Percentiles rank a stretch among this genome's conserved stretches.
These are phyloP conservation scores for Tricholomella constricta DNA, from an alignment of 768 basidiomycete genomes.

Conservation along the genomic window DNA sequence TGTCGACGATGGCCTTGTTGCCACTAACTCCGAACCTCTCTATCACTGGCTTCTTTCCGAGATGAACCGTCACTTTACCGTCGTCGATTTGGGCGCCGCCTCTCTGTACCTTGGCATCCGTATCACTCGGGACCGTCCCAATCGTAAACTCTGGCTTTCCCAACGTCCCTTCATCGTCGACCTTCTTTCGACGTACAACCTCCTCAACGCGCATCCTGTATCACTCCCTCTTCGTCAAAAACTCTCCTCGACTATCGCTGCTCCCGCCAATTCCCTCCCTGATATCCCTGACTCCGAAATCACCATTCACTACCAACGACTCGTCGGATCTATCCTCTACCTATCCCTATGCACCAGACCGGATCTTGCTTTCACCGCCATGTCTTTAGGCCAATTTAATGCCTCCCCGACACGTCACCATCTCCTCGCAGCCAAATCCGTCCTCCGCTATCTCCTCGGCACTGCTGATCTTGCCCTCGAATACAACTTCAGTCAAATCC, in stretches of 20 bases:
- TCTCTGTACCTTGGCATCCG: too few species aligned
- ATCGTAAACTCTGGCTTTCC: too few species aligned
- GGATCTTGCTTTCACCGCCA: constrained; percentile 34
- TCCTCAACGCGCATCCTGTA: not conserved
- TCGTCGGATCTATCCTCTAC: constrained; percentile 29
- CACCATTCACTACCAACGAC: too few species aligned
- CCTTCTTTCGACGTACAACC: not conserved
- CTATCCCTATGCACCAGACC: constrained; percentile 33
- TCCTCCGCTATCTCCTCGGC: constrained; percentile 31
- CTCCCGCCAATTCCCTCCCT: constrained; percentile 4
- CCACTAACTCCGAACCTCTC: too few species aligned
- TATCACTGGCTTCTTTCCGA: too few species aligned
- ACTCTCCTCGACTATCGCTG: not conserved
- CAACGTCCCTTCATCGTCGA: too few species aligned
- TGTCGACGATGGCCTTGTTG: too few species aligned
- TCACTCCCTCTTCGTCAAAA: not conserved
- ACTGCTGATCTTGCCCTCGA: too few species aligned
- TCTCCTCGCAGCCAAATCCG: constrained; percentile 31
- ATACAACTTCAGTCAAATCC: not conserved
- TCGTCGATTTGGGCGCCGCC: too few species aligned
- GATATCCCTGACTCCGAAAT: constrained; percentile 15
- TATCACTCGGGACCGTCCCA: too few species aligned
- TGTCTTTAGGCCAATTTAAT: too few species aligned
- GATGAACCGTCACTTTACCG: too few species aligned
- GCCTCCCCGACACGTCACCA: constrained; percentile 29